Evolutionary conservation across 768 basidiomycete species (phyloP), one percentile per base, ranked within the genome.

Genomic region (Hericium coralloides): DNA sequence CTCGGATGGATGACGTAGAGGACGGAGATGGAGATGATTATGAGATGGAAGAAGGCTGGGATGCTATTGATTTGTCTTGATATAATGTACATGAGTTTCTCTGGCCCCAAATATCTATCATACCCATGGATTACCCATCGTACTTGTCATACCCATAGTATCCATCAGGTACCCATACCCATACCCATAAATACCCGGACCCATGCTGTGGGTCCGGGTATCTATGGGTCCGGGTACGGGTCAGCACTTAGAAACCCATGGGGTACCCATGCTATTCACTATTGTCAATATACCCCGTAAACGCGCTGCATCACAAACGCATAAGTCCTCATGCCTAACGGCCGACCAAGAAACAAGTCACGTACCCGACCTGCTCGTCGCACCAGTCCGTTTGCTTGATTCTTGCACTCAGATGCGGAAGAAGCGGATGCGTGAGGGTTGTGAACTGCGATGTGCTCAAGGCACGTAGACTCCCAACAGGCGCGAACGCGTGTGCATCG

Each of bases 221-320:
- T 14, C 2, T 14, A 12, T 26, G 48, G 48, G 18, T 49, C 20
- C 23, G 48, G 48, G 48, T 49, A 26, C 23, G 48, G 48, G 48
- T 49, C 18, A 6, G 22, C n/a, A 17, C 15, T 8, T 26, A 18
- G 18, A 20, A 14, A 49, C 18, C 48, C 48, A 49, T 15, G 18
- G 23, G 48, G 14, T 49, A 49, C 48, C 48, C 48, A 15, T 49
- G 48, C 48, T 15, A 49, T 22, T 22, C 48, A 49, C 48, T 49
- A 49, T 6, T 26, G n/a, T n/a, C 84, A 55, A 87, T 83, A 61
- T 86, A 86, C 10, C 85, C 85, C 0, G 83, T 84, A 65, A 81
- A 87, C 1, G 77, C 70, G 22, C 81, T 84, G 38, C n/a, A 12
- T n/a, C 58, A 43, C 22, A 59, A 14, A 17, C n/a, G 2, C 8